Percentiles rank a stretch among this genome's conserved stretches.
These are phyloP conservation scores for Fusarium udum DNA, from an alignment of 2,329 filamentous ascomycete genomes.

Conservation along the genomic window DNA sequence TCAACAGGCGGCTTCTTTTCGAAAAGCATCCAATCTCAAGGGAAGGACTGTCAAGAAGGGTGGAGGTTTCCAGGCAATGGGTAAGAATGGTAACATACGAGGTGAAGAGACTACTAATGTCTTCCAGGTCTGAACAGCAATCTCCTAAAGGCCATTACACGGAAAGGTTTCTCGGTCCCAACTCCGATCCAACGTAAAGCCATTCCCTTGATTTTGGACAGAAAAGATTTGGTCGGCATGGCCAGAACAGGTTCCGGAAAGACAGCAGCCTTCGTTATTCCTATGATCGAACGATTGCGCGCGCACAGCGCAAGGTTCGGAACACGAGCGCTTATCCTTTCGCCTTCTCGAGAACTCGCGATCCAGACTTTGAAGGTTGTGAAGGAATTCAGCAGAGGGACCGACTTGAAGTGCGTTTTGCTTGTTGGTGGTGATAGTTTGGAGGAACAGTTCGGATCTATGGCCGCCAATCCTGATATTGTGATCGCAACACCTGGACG, in stretches of 20 bases:
- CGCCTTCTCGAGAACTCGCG: slow-evolving; percentile 91
- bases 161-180: slow-evolving; percentile 95
- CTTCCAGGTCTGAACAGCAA: slow-evolving; percentile 76
- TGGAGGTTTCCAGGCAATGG: slow-evolving; percentile 97
- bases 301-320: slow-evolving; percentile 88
- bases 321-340: slow-evolving; percentile 85
- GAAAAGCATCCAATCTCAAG: slow-evolving; percentile 84
- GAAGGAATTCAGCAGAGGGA: slow-evolving; percentile 90
- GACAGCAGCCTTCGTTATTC: slow-evolving; percentile 97
- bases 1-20: slow-evolving; percentile 85
- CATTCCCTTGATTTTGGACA: slow-evolving; percentile 88
- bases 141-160: slow-evolving; percentile 87
- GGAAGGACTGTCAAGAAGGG: slow-evolving; percentile 91
- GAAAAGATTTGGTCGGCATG: slow-evolving; percentile 98
- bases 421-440: slow-evolving; percentile 95
- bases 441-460: slow-evolving; percentile 92
- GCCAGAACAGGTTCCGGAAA: slow-evolving; percentile 98
- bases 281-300: slow-evolving; percentile 95
- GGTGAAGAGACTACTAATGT: slow-evolving; percentile 20
- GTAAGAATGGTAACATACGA: slow-evolving; percentile 50
- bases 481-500: slow-evolving; percentile 96
- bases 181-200: slow-evolving; percentile 98
- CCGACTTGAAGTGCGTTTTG: slow-evolving; percentile 88
- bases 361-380: slow-evolving; percentile 96
- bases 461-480: slow-evolving; percentile 96